These are phyloP conservation scores for Xylaria arbuscula DNA, from an alignment of 2,329 filamentous ascomycete genomes.

Conservation along the genomic window DNA sequence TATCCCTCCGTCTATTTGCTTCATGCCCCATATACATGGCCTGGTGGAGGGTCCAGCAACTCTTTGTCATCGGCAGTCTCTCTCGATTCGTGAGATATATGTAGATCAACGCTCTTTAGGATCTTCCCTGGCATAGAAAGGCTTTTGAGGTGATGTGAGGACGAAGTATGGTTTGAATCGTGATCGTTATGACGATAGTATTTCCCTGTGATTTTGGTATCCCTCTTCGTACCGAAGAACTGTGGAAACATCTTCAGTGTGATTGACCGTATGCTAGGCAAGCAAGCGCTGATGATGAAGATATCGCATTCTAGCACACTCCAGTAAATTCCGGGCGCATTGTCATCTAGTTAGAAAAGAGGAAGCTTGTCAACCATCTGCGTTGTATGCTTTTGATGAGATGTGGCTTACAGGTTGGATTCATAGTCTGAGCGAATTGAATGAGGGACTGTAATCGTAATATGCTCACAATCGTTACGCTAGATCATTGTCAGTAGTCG, in stretches of 20 bases:
- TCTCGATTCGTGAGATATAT: constrained; percentile 22
- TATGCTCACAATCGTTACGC: constrained; percentile 27
- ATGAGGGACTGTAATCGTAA: constrained; percentile 24
- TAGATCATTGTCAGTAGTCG: not conserved
- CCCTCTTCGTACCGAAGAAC: constrained; percentile 16
- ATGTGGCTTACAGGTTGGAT: constrained; percentile 21
- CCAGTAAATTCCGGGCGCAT: constrained; percentile 27
- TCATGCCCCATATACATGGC: constrained; percentile 10
- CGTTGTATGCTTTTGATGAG: not conserved
- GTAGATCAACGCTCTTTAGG: constrained; percentile 26
- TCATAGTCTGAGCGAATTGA: constrained; percentile 24
- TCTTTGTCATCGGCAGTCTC: constrained; percentile 21
- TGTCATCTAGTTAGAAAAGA: constrained; percentile 12
- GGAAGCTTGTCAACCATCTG: not conserved
- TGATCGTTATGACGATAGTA: constrained; percentile 26
- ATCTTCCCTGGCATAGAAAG: constrained; percentile 14
- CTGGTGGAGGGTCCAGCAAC: constrained; percentile 10
- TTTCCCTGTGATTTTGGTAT: constrained; percentile 16
- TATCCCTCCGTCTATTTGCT: not conserved
- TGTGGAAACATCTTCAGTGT: constrained; percentile 9
- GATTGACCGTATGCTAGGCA: constrained; percentile 28
- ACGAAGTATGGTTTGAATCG: constrained; percentile 10
- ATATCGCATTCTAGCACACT: constrained; percentile 30
- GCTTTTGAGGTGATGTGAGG: constrained; percentile 5
- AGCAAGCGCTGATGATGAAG: constrained; percentile 27